A percentile compares a stretch with the other conserved stretches of the same genome.
Evolutionary conservation across 2,329 filamentous ascomycete genomes (phyloP).

Genomic region (Bimuria novae-zelandiae): DNA sequence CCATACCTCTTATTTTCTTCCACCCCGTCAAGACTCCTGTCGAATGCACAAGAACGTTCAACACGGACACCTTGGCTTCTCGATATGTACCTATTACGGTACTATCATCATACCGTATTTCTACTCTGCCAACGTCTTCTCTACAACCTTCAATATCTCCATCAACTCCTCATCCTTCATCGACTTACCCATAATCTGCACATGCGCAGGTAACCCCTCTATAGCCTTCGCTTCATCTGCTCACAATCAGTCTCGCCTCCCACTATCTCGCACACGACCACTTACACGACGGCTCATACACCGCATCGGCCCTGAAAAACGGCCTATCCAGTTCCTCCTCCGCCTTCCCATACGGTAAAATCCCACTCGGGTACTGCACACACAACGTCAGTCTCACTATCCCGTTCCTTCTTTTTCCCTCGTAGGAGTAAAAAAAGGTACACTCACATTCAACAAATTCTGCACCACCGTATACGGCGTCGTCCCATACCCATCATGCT

Average conservation of each 20-base stretch:
- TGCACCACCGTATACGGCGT: conserved; percentile 55
- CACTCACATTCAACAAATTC: conserved; percentile 58
- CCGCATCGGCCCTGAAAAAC: conserved; percentile 33
- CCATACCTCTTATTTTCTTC: not conserved
- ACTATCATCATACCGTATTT: not conserved
- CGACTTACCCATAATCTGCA: conserved; percentile 54
- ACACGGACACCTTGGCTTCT: not conserved
- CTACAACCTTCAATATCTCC: conserved; percentile 42
- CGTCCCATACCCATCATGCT: conserved; percentile 56
- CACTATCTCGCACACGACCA: conserved; percentile 3
- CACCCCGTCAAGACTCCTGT: not conserved
- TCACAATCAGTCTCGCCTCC: not conserved
- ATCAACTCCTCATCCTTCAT: conserved; percentile 56
- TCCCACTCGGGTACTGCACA: conserved; percentile 55
- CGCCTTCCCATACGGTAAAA: conserved; percentile 53
- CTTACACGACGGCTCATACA: conserved; percentile 45
- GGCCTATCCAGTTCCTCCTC: conserved; percentile 48
- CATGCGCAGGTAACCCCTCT: conserved; percentile 52
- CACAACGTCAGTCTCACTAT: not conserved
- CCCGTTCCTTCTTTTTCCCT: too few relatives aligned
- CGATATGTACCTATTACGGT: not conserved
- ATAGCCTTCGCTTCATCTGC: conserved; percentile 49
- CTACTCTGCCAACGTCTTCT: conserved; percentile 17
- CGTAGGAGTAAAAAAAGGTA: not conserved
- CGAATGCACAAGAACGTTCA: too few relatives aligned